phyloP scores from a whole-genome alignment of 352 stramenopile species.

The Thalassiosira mediterranea region DNA sequence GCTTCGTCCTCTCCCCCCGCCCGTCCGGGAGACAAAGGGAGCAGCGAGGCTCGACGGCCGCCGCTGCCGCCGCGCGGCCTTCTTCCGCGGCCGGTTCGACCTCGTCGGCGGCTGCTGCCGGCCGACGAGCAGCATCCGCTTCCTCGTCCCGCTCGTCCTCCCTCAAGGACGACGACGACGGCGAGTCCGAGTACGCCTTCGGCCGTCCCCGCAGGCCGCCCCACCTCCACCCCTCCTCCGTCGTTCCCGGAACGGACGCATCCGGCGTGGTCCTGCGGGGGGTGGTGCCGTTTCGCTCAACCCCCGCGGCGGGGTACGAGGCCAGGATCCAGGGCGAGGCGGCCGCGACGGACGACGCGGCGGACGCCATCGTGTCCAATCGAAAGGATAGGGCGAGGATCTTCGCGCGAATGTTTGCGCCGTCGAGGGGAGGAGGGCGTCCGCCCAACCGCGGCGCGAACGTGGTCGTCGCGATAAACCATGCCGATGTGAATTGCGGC shows the following conservation, averaged over 20 bases:
- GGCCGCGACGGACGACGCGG: background rate
- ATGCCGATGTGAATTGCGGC: slow-evolving; percentile 8
- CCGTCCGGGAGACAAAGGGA: no score
- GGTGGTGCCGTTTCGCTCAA: slow-evolving; percentile 32
- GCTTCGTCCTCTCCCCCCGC: no score
- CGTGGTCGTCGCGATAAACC: slow-evolving; percentile 52
- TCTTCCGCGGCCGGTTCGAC: no score
- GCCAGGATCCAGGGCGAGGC: slow-evolving; percentile 7
- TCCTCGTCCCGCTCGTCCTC: no score
- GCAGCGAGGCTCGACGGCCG: no score
- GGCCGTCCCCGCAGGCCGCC: slow-evolving; percentile 8
- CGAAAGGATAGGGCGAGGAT: slow-evolving; percentile 57
- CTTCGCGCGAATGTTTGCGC: slow-evolving; percentile 44
- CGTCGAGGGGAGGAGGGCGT: background rate
- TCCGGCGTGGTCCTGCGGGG: slow-evolving; percentile 5
- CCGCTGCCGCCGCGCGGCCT: no score
- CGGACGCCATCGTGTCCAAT: slow-evolving; percentile 23
- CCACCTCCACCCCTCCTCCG: slow-evolving; percentile 7
- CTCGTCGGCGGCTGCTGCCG: no score
- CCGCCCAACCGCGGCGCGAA: slow-evolving; percentile 50
- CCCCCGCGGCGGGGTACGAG: slow-evolving; percentile 19
- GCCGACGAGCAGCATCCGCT: no score
- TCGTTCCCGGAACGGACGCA: background rate
- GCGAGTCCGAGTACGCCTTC: background rate
- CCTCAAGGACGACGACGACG: background rate